Base-by-base conservation (phyloP, 1,284 basidiomycete genomes). In the Clitocybe nebularis region DNA sequence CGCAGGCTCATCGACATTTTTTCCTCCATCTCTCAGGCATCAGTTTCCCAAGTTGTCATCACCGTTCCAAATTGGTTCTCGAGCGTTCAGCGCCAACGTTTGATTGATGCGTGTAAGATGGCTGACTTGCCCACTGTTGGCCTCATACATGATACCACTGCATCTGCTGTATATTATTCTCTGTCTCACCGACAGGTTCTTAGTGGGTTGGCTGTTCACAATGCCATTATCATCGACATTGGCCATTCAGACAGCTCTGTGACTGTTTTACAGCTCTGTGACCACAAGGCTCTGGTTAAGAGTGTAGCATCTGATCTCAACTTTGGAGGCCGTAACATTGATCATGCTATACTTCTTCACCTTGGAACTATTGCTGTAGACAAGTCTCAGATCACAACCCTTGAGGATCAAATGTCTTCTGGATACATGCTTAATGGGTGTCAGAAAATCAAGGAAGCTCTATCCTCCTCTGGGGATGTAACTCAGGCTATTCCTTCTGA, bases 201-300 rank as follows among this genome's bases (percentile, higher is more conserved):
- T 28, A 11, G 26, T 35, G 21, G 14, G 28, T 4, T 30, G n/a
- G 37, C 4, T 9, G 17, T 19, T 19, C 13, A 26, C 6, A 19
- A 35, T 20, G 34, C 26, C 26, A 25, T 44, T 3, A 20, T 44
- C 30, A 39, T 44, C 22, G 43, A 44, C 33, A 34, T 44, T 29
- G 36, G 43, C 10, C 36, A 44, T 28, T 35, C 30, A 9, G 43
- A 21, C 13, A 40, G 36, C 16, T 34, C n/a, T n/a, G n/a, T n/a
- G n/a, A n/a, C n/a, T n/a, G n/a, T n/a, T n/a, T n/a, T n/a, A n/a
- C n/a, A 34, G 7, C 20, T 37, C 29, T 5, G 24, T 10, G 23
- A 39, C 19, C 30, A 29, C 6, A 44, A 21, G n/a, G 26, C 28
- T 22, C 13, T 22, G 11, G 16, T 22, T 3, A 36, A 29, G 16